phyloP scores from a whole-genome alignment of 768 basidiomycete species.

The Leccinum aurantiacum region DNA sequence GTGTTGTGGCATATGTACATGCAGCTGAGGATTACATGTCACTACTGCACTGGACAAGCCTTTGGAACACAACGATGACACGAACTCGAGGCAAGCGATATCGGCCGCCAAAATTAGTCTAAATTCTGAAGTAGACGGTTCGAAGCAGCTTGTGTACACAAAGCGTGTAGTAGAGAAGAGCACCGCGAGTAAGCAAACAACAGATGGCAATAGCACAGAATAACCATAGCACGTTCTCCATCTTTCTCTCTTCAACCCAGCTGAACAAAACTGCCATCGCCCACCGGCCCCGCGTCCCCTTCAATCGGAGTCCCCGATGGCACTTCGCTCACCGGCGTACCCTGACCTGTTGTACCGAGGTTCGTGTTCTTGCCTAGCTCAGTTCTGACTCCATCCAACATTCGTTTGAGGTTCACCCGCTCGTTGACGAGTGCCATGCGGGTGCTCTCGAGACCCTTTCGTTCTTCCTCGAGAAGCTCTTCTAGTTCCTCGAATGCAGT shows the following conservation, averaged over 20 bases:
- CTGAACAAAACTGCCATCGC: constrained; percentile 55
- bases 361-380: constrained; percentile 60
- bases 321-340: constrained; percentile 56
- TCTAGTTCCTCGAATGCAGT: constrained; percentile 93
- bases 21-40: too few relatives aligned
- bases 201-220: constrained; percentile 26
- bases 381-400: constrained; percentile 63
- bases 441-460: constrained; percentile 79
- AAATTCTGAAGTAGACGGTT: constrained; percentile 5
- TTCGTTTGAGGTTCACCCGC: constrained; percentile 65
- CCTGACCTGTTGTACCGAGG: constrained; percentile 62
- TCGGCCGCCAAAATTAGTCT: constrained; percentile 1
- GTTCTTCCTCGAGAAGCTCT: constrained; percentile 87
- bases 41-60: too few relatives aligned
- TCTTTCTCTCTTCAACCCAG: constrained; percentile 34
- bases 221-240: constrained; percentile 21
- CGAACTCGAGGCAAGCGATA: neutral
- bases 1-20: neutral
- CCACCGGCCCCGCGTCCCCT: constrained; percentile 53
- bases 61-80: neutral
- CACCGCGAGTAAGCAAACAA: constrained; percentile 15
- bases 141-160: constrained; percentile 6
- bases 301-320: constrained; percentile 44
- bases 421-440: constrained; percentile 80
- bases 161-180: constrained; percentile 2